Percentiles rank a stretch among this genome's conserved stretches.
phyloP scores from a whole-genome alignment of 306 rosid genomes.

The Trichosanthes truncata region DNA sequence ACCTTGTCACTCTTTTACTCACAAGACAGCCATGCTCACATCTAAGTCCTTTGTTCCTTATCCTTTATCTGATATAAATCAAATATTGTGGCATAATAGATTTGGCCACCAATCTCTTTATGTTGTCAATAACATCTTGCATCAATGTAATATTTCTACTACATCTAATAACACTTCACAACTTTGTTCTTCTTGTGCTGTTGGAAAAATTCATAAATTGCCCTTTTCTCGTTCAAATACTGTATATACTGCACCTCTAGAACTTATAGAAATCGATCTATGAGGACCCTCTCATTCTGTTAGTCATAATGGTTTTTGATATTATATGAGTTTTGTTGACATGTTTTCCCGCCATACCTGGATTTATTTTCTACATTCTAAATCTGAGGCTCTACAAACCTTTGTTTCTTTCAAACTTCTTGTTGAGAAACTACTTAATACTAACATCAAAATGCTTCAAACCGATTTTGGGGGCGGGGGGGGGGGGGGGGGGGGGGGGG shows the following conservation, averaged over 20 bases:
- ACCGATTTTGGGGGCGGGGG: too few species aligned
- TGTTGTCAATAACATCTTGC: not conserved
- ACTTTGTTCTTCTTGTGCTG: not conserved
- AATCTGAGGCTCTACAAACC: not conserved
- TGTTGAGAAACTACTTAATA: too few species aligned
- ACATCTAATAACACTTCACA: not conserved
- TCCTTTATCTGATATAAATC: not conserved
- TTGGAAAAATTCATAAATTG: not conserved
- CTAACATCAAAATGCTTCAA: too few species aligned
- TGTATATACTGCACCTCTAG: too few species aligned
- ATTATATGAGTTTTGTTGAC: not conserved
- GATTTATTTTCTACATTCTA: not conserved
- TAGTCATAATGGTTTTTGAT: not conserved
- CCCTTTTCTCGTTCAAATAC: not conserved
- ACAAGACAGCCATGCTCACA: too few species aligned
- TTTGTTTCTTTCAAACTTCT: not conserved
- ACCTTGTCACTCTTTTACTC: too few species aligned
- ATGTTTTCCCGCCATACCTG: not conserved
- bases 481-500: too few species aligned
- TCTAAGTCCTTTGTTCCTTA: not conserved
- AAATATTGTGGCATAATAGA: not conserved
- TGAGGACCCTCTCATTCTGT: too few species aligned
- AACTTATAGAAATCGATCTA: too few species aligned
- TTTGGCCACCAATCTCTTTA: not conserved
- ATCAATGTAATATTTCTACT: not conserved